Evolutionary conservation across 2,329 filamentous ascomycete genomes (phyloP).

Genomic region (Colletotrichum sojae): DNA sequence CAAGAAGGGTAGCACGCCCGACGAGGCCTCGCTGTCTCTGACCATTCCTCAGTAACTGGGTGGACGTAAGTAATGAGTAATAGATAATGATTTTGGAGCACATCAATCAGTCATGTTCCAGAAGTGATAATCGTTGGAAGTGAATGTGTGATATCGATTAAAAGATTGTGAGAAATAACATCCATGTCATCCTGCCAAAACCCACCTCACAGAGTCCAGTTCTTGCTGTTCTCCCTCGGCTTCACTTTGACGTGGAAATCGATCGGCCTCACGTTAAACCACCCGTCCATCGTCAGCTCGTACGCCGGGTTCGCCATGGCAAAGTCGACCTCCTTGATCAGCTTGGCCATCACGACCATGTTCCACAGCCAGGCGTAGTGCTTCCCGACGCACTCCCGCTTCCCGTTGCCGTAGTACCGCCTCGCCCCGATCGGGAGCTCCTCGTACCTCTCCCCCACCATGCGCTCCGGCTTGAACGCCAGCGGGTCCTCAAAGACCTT

Average conservation of each 20-base stretch:
- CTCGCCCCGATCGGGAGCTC: constrained; percentile 60
- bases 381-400: constrained; percentile 66
- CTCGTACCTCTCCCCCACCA: constrained; percentile 62
- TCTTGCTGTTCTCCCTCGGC: constrained; percentile 47
- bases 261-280: constrained; percentile 67
- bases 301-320: constrained; percentile 58
- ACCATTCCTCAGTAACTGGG: not conserved
- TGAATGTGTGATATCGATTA: not conserved
- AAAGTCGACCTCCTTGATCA: constrained; percentile 63
- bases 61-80: not conserved
- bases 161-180: not conserved
- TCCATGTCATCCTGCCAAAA: not conserved
- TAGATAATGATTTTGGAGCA: not conserved
- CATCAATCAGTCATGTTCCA: not conserved
- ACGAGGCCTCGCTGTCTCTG: constrained; percentile 6
- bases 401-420: constrained; percentile 68
- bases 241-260: constrained; percentile 61
- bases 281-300: constrained; percentile 61
- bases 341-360: constrained; percentile 57
- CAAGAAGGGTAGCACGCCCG: constrained; percentile 5
- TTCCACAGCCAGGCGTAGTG: constrained; percentile 64
- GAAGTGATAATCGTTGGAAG: not conserved
- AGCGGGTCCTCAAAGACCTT: constrained; percentile 62
- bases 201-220: not conserved
- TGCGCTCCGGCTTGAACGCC: constrained; percentile 63